These are phyloP conservation scores for Barbarea vulgaris DNA, from an alignment of 345 rosid species.

Conservation along the genomic window DNA sequence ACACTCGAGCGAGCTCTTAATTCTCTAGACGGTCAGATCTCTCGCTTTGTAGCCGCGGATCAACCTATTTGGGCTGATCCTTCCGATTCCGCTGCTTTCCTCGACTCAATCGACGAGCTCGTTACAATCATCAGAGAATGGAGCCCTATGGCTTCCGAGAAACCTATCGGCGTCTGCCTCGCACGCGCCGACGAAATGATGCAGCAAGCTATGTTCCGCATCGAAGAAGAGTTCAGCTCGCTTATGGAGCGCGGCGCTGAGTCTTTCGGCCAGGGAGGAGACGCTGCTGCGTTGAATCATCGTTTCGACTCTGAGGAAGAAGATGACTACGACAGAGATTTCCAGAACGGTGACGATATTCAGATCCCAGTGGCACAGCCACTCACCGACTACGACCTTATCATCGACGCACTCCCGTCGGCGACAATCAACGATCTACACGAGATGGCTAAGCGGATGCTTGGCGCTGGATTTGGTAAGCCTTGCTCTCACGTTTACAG, in stretches of 20 bases:
- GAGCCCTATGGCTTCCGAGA: conserved; percentile 57
- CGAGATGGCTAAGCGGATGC: conserved; percentile 91
- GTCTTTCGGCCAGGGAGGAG: conserved; percentile 49
- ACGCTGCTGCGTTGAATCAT: conserved; percentile 41
- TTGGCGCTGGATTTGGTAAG: conserved; percentile 69
- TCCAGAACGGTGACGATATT: conserved; percentile 39
- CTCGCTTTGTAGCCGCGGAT: conserved; percentile 61
- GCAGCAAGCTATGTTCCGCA: conserved; percentile 83
- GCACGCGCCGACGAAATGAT: conserved; percentile 76
- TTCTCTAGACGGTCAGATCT: conserved; percentile 73
- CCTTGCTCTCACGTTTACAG: conserved; percentile 84
- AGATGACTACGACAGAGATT: conserved; percentile 46
- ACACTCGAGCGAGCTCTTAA: conserved; percentile 56
- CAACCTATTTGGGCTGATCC: conserved; percentile 87
- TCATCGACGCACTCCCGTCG: conserved; percentile 86
- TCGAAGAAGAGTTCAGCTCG: conserved; percentile 74
- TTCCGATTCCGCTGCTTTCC: conserved; percentile 71
- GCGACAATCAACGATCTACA: conserved; percentile 77
- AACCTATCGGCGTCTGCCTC: conserved; percentile 52
- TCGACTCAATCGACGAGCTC: conserved; percentile 74
- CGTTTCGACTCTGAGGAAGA: conserved; percentile 58
- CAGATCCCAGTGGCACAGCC: conserved; percentile 86
- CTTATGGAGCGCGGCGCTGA: conserved; percentile 79
- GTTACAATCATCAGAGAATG: conserved; percentile 54
- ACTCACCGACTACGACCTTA: conserved; percentile 65